Base-by-base conservation (phyloP, 352 stramenopile genomes). In the Phytophthora podocarpi region DNA sequence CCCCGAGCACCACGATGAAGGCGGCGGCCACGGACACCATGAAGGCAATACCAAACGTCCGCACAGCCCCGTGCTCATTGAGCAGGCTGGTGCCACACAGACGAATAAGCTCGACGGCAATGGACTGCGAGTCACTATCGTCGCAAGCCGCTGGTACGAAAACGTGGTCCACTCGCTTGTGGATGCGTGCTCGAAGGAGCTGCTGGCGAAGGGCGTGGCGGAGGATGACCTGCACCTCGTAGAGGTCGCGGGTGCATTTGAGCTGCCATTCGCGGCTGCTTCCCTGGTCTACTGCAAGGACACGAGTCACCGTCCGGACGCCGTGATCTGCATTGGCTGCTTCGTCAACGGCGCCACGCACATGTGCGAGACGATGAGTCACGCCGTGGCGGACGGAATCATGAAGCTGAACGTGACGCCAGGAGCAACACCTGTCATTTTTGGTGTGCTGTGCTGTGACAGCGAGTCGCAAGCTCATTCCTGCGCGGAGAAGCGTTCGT, bases 311-410 rank as follows among this genome's bases (percentile, higher is more conserved):
- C 65, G 65, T 2, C 85, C 98, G 15, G 97, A 99, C 74, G 95
- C 93, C 12, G 95, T 99, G 48, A 86, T 99, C 48, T 98, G 89
- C 67, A 85, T 98, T 49, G 97, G 97, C 10, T 98, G 92, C 61
- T 85, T 98, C 51, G 83, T 97, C 51, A 98, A 98, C 46, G 96
- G 96, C 21, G 90, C 96, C 13, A 99, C 97, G 15, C 96, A 98
- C 77, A 93, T 98, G 70, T 99, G 98, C 69, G 96, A 99, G 85
- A 99, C 98, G 68, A 98, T 99, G 74, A 90, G 87, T 46, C 90
- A 98, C 46, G 89, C 97, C 27, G 87, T 97, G 18, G 78, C 91
- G 20, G 91, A 91, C 68, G 97, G 93, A 28, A 90, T 99, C 57
- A 99, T 99, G 96, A 91, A 97, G 70, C 91, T 99, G 39, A 94